phyloP scores from a whole-genome alignment of 805 yeast species.

The Kuraishia ogatae region DNA sequence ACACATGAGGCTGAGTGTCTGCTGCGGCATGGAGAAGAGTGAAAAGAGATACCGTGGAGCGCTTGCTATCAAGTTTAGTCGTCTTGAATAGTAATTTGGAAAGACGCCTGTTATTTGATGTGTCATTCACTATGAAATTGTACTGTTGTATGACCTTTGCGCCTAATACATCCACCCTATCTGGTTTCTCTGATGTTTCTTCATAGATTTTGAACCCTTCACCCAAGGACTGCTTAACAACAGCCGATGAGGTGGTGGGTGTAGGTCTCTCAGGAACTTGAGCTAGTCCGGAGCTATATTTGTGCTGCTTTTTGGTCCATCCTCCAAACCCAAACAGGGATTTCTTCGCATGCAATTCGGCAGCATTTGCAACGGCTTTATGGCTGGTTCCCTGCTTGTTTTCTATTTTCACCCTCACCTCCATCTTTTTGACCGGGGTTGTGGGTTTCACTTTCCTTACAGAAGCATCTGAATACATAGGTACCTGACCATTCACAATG shows the following conservation, averaged over 20 bases:
- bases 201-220: slow-evolving; percentile 1
- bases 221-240: slow-evolving; percentile 6
- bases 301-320: background rate
- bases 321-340: background rate
- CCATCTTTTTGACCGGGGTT: slow-evolving; percentile 62
- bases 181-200: slow-evolving; percentile 2
- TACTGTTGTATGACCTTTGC: slow-evolving; percentile 63
- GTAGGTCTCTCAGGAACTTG: background rate
- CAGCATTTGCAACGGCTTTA: too few relatives aligned
- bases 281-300: background rate
- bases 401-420: slow-evolving; percentile 13
- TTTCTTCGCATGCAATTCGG: background rate
- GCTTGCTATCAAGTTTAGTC: background rate
- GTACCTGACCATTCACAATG: slow-evolving; percentile 38
- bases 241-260: slow-evolving; percentile 5
- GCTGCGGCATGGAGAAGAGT: background rate
- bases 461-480: slow-evolving; percentile 39
- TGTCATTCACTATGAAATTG: background rate
- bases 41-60: background rate
- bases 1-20: background rate
- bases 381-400: background rate
- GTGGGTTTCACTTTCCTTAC: slow-evolving; percentile 45
- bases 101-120: slow-evolving; percentile 11
- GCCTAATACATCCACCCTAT: slow-evolving; percentile 53
- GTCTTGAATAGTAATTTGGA: slow-evolving; percentile 12